Base-by-base conservation (phyloP, 306 rosid species). In the Rubus parviflorus region DNA sequence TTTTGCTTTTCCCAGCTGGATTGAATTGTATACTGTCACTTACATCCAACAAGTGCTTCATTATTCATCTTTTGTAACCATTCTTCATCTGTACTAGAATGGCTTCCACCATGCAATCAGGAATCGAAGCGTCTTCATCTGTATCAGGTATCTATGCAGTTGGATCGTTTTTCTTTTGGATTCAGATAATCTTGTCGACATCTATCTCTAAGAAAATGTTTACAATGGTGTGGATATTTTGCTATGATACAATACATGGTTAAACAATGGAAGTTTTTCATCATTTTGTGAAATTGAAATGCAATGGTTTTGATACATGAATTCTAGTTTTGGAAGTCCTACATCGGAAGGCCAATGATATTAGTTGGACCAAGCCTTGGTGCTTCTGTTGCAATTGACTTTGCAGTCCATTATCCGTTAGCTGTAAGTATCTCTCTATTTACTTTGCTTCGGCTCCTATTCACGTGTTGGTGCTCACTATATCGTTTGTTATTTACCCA, bases 321-420 rank as follows among this genome's bases (percentile, higher is more conserved):
- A 16, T 38, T 54, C 48, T 88, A 95, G 99, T 79, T 95, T 80
- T 95, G 99, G 99, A 91, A 83, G 75, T 82, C 86, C 47, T 81
- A 92, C 83, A 91, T 95, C 74, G 85, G 80, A 87, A 90, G 87
- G 76, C 90, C 97, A 43, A 91, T 92, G 94, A 82, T 92, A 79
- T 82, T 95, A 84, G 96, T 95, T 76, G 99, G 99, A 76, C 97
- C 99, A 78, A 95, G 97, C 90, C 97, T 95, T 17, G 97, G 97
- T 70, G 94, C 96, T 76, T 96, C 99, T 20, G 91, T 95, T 83
- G 99, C 97, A 75, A 78, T 95, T 81, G 97, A 95, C 81, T 92
- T 95, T 87, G 91, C 93, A 0, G 91, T 80, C 78, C 84, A 86
- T 71, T 83, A 90, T 91, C 99, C 99, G 3, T 89, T 86, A 86